phyloP scores from a whole-genome alignment of 108 stramenopile species.

The Conticribra guillardii region DNA sequence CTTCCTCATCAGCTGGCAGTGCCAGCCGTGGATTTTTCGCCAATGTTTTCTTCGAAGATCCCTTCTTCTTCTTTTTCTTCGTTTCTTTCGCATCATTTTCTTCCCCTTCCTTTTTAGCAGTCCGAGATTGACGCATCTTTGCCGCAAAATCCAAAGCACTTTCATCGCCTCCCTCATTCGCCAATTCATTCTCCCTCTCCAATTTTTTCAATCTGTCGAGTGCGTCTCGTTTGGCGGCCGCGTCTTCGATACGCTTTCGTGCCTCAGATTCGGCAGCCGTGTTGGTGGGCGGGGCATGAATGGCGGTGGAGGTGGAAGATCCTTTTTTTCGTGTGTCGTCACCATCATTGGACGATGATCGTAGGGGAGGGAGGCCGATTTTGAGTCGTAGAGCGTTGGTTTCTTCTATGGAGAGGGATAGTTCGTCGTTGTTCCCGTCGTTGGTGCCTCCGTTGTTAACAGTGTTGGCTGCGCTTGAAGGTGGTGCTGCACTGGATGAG shows the following conservation, averaged over 20 bases:
- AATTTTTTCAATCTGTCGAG: constrained; percentile 33
- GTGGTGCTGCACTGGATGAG: neutral
- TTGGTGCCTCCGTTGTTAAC: neutral
- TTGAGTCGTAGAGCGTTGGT: constrained; percentile 73
- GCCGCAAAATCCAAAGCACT: constrained; percentile 69
- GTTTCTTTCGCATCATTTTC: constrained; percentile 18
- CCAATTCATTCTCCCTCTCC: constrained; percentile 12
- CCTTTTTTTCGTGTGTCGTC: constrained; percentile 22
- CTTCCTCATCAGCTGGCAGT: constrained; percentile 18
- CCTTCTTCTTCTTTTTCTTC: constrained; percentile 39
- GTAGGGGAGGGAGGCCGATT: constrained; percentile 75
- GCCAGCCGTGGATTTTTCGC: constrained; percentile 7
- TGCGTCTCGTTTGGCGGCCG: constrained; percentile 58
- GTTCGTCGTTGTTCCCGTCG: constrained; percentile 29
- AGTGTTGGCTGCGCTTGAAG: neutral
- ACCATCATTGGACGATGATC: constrained; percentile 8
- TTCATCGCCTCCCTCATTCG: constrained; percentile 11
- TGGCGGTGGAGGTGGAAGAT: constrained; percentile 11
- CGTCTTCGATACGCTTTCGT: constrained; percentile 61
- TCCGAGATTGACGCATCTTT: constrained; percentile 46
- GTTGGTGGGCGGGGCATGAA: constrained; percentile 71
- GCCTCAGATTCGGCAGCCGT: constrained; percentile 39
- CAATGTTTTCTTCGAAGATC: neutral
- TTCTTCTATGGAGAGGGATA: constrained; percentile 71
- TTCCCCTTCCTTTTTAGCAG: neutral